Base-by-base conservation (phyloP, 805 yeast species). In the Yamadazyma kitorensis region DNA sequence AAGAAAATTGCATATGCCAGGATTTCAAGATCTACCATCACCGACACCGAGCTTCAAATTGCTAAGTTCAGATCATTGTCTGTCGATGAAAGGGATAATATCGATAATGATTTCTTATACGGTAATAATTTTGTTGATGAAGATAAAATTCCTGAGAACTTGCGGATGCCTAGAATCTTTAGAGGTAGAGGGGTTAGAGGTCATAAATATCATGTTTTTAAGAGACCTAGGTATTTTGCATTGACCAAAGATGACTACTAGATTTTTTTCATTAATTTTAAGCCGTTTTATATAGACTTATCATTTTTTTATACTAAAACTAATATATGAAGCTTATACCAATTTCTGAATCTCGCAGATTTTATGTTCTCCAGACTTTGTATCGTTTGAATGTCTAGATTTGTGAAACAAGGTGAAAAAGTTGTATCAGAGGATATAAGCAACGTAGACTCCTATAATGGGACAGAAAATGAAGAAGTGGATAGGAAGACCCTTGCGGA, bases 1-100 rank as follows among this genome's bases (percentile, higher is more conserved):
- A 82, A 78, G 56, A 82, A 96, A 60, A 78, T 83, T 1, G 98
- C 95, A 3, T 93, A 93, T 57, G 98, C 98, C 0, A 78, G 98
- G 57, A 82, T 93, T 26, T 80, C 94, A 29, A 77, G 98, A 53
- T 86, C 93, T 6, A 80, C 96, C 1, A 89, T 93, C 47, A 93
- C 98, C 0, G 98, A 93, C 55, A 93, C 98, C 2, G 98, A 93
- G 60, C 76, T 93, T 34, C 98, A 93, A 68, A 83, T 86, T 14
- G 98, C 95, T 31, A 89, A 93, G 57, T 93, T 93, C 69, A 79
- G 79, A 47, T 70, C 85, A 21, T 67, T 74, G 24, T 51, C 45
- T 17, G 56, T 53, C 2, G 55, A 54, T 12, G 70, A 70, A 21
- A 57, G 55, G 23, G 61, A 40, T 47, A 52, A 28, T 45, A 42